Evolutionary conservation across 2,329 filamentous ascomycete genomes (phyloP).

Genomic region (Alternaria consortialis): DNA sequence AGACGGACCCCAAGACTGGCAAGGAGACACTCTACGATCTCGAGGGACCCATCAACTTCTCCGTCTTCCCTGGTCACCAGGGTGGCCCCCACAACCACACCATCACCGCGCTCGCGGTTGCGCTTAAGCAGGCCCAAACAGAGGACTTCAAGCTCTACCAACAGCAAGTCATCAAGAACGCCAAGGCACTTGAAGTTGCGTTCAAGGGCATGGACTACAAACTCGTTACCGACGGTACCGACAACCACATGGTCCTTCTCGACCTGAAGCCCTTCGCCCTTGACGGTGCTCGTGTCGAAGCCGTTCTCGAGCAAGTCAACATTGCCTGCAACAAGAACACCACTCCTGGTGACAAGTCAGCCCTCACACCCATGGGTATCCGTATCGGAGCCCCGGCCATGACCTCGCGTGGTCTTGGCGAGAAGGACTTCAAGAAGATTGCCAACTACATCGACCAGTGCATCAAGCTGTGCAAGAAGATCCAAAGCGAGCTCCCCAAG

Average conservation of each 20-base stretch:
- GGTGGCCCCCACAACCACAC: slow-evolving; percentile 99
- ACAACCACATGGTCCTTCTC: slow-evolving; percentile 94
- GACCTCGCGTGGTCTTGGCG: slow-evolving; percentile 92
- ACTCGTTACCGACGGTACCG: slow-evolving; percentile 91
- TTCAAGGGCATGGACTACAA: slow-evolving; percentile 74
- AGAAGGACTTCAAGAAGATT: slow-evolving; percentile 83
- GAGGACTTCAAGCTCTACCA: slow-evolving; percentile 95
- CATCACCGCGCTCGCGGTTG: slow-evolving; percentile 93
- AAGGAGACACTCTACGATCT: slow-evolving; percentile 88
- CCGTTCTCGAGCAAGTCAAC: slow-evolving; percentile 88
- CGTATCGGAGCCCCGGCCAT: slow-evolving; percentile 96
- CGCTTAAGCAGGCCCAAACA: slow-evolving; percentile 89
- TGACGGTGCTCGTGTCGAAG: slow-evolving; percentile 89
- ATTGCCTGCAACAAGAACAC: slow-evolving; percentile 99
- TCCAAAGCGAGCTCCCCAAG: slow-evolving; percentile 87
- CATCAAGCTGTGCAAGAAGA: slow-evolving; percentile 89
- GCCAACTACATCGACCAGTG: slow-evolving; percentile 86
- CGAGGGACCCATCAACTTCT: slow-evolving; percentile 91
- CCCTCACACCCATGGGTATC: slow-evolving; percentile 89
- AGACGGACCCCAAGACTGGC: slow-evolving; percentile 83
- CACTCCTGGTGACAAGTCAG: slow-evolving; percentile 92
- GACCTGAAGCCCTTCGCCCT: slow-evolving; percentile 90
- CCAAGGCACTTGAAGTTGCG: slow-evolving; percentile 85
- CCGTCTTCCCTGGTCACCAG: slow-evolving; percentile 97
- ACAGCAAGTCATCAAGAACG: slow-evolving; percentile 86